Evolutionary conservation across 2,329 filamentous ascomycete genomes (phyloP).

Genomic region (Cladophialophora psammophila): DNA sequence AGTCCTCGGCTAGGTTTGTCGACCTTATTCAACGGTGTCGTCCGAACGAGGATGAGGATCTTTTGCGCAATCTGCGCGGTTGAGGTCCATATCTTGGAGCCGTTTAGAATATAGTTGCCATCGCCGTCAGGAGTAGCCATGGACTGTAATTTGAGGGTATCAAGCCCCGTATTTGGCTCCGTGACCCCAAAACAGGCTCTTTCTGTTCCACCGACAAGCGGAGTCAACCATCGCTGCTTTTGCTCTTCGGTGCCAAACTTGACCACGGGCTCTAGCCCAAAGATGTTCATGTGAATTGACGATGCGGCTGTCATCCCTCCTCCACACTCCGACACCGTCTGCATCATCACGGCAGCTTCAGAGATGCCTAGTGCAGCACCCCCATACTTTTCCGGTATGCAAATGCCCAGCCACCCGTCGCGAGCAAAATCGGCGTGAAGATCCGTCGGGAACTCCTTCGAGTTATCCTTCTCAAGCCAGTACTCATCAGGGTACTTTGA

Average conservation of each 20-base stretch:
- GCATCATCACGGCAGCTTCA: slow-evolving; percentile 58
- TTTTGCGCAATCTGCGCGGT: no score
- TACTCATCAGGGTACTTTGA: slow-evolving; percentile 53
- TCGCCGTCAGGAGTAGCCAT: slow-evolving; percentile 43
- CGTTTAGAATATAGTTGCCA: no score
- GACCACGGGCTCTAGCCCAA: slow-evolving; percentile 54
- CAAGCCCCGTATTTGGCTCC: no score
- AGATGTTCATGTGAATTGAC: slow-evolving; percentile 59
- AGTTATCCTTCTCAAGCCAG: slow-evolving; percentile 51
- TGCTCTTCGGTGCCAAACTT: slow-evolving; percentile 55
- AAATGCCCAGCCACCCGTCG: slow-evolving; percentile 56
- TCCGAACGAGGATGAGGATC: slow-evolving; percentile 50
- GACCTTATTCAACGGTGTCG: slow-evolving; percentile 52
- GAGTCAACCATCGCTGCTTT: slow-evolving; percentile 49
- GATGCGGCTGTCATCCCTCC: slow-evolving; percentile 53
- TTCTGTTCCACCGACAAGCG: slow-evolving; percentile 41
- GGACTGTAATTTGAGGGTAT: slow-evolving; percentile 48
- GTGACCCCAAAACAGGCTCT: no score
- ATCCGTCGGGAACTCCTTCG: slow-evolving; percentile 50
- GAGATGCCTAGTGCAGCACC: slow-evolving; percentile 53
- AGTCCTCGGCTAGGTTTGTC: slow-evolving; percentile 53
- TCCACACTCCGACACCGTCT: slow-evolving; percentile 56
- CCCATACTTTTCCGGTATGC: slow-evolving; percentile 52
- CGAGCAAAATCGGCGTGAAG: slow-evolving; percentile 51
- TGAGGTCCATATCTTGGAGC: no score